Evolutionary conservation across 2,329 filamentous ascomycete species (phyloP), one percentile per base, ranked within the genome.

Genomic region (Monosporascus sp.): DNA sequence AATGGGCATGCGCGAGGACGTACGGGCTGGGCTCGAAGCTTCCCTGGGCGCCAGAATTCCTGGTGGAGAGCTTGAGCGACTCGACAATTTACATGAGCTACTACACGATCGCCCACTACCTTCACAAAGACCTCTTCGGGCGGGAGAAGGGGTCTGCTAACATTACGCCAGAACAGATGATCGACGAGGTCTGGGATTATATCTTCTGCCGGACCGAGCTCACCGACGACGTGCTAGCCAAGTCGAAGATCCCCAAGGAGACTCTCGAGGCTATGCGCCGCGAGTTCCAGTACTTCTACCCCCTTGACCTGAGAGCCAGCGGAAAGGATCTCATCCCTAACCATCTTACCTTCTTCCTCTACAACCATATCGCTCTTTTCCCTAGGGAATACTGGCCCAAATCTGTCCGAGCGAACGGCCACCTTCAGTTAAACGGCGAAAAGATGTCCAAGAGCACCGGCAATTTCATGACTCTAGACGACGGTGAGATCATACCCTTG

Each of bases 361-460:
- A 97, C 76, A 87, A 93, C 62, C 94, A 97, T 71, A 73, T 94
- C 59, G 94, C 94, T 11, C 81, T 99, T 44, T 97, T 97, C 80
- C 83, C 86, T 14, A 82, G 83, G 55, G 84, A 93, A 70, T 95
- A 91, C 77, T 97, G 93, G 91, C 94, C 94, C 11, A 82, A 82
- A 50, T 86, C 86, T 58, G 81, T 97, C 61, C 88, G 94, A 60
- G 86, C 89, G 58, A 99, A 99, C 68, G 94, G 94, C 1, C 93
- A 97, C 74, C 76, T 97, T 65, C 84, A 96, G 71, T 80, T 99
- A 59, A 99, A 99, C 70, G 93, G 93, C 49, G 90, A 96, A 70
- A 99, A 99, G 82, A 99, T 99, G 94, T 88, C 86, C 70, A 99
- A 99, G 78, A 93, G 88, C 51, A 97, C 92, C 0, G 94, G 94